Evolutionary conservation across 345 rosid genomes (phyloP), one percentile per base, ranked within the genome.

Genomic region (Crucihimalaya himalaica): DNA sequence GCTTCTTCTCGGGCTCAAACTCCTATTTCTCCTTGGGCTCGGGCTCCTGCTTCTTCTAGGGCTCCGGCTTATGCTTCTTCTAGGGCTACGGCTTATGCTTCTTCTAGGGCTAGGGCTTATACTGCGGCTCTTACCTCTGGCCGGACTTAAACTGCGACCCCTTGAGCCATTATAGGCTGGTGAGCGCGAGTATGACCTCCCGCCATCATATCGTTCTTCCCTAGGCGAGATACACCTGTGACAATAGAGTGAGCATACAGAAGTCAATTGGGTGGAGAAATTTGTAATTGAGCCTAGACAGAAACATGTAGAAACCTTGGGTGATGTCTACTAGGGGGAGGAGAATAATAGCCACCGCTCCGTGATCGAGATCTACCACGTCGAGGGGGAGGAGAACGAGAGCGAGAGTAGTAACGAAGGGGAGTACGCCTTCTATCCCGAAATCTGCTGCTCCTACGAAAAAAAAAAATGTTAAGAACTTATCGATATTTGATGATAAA

Each of bases 161-260:
- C 92, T 84, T 39, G 92, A 80, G 9, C 93, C 89, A 58, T 85
- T 77, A 66, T 56, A 71, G 45, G 83, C 83, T 29, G 93, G 96
- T 19, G 98, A 89, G 13, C 84, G 86, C 0, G 97, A 91, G 78
- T 81, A 83, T 47, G 96, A 84, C 59, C 82, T 82, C 60, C 79
- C 86, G 46, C 85, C 53, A 45, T 74, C 58, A 55, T 81, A 66
- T 46, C 78, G 79, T 37, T 74, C 86, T 66, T 80, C 84, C 69
- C 81, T 80, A 15, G 97, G 98, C 10, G 98, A 87, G 54, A 81
- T 20, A 16, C 97, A 89, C 79, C 99, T 96, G 68, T 35, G 21
- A 65, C 8, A 63, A 57, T n/a, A 47, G 29, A 45, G 50, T 76
- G 32, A 64, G 70, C 54, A 43, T 34, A 53, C 13, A 34, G 6